A percentile compares a stretch with the other conserved stretches of the same genome.
Conservation (phyloP, 768 basidiomycete genomes). For the Suillus ampliporus region DNA sequence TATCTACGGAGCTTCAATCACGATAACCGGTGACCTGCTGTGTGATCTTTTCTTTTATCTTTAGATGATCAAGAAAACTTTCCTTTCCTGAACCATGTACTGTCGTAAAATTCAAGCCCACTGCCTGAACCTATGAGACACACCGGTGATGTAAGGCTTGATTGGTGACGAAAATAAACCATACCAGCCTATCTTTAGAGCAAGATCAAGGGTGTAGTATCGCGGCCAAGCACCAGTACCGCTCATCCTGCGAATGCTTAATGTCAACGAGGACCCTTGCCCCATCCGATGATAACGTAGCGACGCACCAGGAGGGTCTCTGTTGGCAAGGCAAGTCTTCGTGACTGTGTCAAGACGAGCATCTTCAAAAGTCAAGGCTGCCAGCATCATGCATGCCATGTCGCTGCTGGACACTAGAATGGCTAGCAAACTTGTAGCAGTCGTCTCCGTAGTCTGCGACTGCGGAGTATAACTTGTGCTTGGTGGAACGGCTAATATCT, state of each 20-base stretch:
- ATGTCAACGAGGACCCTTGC: neutral
- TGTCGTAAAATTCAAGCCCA: neutral
- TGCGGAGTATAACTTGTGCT: too few relatives aligned
- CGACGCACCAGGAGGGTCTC: neutral
- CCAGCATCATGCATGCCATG: neutral
- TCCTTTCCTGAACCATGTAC: neutral
- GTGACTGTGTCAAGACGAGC: neutral
- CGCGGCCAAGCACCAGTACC: neutral
- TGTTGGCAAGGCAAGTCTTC: neutral
- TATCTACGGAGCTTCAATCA: neutral
- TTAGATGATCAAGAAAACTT: neutral
- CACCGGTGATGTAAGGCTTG: too few relatives aligned
- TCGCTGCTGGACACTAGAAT: too few relatives aligned
- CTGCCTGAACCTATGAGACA: neutral
- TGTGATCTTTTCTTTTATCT: too few relatives aligned
- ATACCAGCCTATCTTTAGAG: neutral
- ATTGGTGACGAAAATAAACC: too few relatives aligned
- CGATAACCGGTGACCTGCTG: neutral
- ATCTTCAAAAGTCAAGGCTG: neutral
- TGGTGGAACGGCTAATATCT: neutral
- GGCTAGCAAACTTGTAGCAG: too few relatives aligned
- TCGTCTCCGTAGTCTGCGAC: too few relatives aligned
- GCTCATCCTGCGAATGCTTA: neutral
- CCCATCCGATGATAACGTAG: neutral
- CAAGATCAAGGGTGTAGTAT: neutral